Base-by-base conservation (phyloP, 176 grass and related monocot species). In the Panicum miliaceum region DNA sequence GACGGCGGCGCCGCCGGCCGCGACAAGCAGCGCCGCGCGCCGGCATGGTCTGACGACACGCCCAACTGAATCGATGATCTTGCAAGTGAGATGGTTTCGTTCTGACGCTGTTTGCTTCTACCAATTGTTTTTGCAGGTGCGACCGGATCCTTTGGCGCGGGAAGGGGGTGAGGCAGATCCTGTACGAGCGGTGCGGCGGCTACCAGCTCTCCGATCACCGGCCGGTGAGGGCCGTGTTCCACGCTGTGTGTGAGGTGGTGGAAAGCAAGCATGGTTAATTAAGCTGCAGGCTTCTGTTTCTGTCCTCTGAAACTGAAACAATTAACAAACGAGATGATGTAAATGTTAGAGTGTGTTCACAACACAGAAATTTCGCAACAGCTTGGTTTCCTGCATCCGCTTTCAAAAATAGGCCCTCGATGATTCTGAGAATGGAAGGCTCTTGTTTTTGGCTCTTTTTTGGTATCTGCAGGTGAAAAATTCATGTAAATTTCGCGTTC, bases 131-230 rank as follows among this genome's bases (percentile, higher is more conserved):
- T 45, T 86, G 69, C 78, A 97, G 91, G 94, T 97, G 95, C 46
- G 95, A 97, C 48, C 89, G 95, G 22, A 91, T 97, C 25, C 84
- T 97, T 1, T 97, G 92, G 90, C 72, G 88, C 47, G 88, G 95
- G 5, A 87, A 87, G 84, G 92, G 92, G 45, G 48, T 92, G 86
- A 94, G 74, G 78, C 94, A 94, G 78, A 51, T 71, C 64, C 50
- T 74, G 53, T 97, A 97, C 20, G 94, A 91, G 43, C 43, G 87
- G 42, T 97, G 88, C 74, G 88, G 91, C 14, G 57, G 69, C 8
- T 92, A 86, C 75, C 67, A 81, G 68, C 61, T 94, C 40, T 97
- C 94, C 18, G 94, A 97, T 66, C 95, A 92, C 77, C 90, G 95
- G 12, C 90, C 95, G 8, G 95, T 97, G 25, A 85, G 86, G 32